Conservation (phyloP, 2,329 filamentous ascomycete genomes). For the Trichophyton simii region DNA sequence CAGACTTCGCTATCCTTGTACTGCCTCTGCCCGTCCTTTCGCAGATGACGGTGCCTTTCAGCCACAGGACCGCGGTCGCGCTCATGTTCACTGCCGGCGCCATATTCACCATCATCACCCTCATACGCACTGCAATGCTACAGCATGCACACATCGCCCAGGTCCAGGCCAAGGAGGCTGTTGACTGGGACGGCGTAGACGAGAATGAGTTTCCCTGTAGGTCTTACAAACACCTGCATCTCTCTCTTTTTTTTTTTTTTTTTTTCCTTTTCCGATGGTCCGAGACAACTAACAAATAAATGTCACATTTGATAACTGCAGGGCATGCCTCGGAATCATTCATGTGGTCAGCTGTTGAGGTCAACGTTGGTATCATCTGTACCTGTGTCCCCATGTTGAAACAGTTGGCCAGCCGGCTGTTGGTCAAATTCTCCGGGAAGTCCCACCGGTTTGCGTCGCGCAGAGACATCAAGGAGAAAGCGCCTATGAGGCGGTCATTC, state of each 20-base stretch:
- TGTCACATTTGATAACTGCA: constrained; percentile 17
- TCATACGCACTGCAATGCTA: constrained; percentile 79
- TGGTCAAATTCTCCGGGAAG: constrained; percentile 46
- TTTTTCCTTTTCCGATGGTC: no score
- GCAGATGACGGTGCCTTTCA: constrained; percentile 66
- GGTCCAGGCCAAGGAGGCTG: constrained; percentile 29
- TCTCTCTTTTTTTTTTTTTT: neutral
- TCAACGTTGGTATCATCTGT: constrained; percentile 80
- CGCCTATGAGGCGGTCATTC: constrained; percentile 5
- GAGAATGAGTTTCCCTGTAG: constrained; percentile 43
- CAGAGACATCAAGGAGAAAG: constrained; percentile 9
- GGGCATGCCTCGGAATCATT: constrained; percentile 74
- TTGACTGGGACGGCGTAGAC: constrained; percentile 11
- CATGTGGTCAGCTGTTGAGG: constrained; percentile 90
- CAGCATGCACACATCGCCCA: constrained; percentile 52
- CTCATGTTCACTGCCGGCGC: constrained; percentile 76
- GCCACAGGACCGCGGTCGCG: constrained; percentile 79
- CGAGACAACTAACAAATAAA: neutral
- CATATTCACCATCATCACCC: constrained; percentile 78
- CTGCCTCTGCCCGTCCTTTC: constrained; percentile 81
- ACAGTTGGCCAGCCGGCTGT: constrained; percentile 57
- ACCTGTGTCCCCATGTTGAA: constrained; percentile 89
- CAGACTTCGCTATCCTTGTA: constrained; percentile 75
- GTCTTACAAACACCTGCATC: constrained; percentile 22
- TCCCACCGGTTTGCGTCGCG: constrained; percentile 18